phyloP scores from a whole-genome alignment of 345 rosid genomes.

The Eucalyptus curtisii region DNA sequence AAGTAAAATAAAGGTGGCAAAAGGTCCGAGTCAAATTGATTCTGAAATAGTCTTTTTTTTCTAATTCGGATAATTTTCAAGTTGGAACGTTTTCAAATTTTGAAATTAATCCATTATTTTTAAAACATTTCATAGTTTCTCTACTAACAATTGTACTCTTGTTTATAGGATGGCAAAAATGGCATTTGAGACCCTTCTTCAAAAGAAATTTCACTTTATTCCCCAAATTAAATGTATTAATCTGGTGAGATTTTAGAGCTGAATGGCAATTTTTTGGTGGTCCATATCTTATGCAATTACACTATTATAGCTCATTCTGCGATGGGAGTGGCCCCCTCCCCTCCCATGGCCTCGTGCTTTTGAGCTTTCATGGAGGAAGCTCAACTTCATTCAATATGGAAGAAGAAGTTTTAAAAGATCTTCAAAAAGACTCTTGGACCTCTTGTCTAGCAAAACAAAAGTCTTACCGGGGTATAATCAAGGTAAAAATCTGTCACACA shows the following conservation, averaged over 20 bases:
- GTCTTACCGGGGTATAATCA: neutral
- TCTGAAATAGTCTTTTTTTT: neutral
- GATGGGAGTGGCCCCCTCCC: neutral
- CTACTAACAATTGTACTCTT: neutral
- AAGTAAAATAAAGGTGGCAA: neutral
- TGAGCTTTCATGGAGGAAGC: neutral
- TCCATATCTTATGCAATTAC: neutral
- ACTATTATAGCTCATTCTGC: neutral
- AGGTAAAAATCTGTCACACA: neutral
- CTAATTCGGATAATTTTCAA: neutral
- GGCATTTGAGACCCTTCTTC: neutral
- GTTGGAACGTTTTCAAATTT: neutral
- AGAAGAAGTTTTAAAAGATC: neutral
- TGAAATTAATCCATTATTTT: neutral
- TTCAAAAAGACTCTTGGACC: neutral
- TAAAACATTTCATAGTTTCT: neutral
- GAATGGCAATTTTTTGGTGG: neutral
- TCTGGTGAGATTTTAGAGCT: neutral
- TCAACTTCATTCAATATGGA: neutral
- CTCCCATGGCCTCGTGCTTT: neutral
- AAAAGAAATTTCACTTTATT: neutral
- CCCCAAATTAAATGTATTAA: neutral
- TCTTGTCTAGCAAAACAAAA: neutral
- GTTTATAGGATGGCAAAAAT: neutral
- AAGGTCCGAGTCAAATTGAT: neutral